A percentile compares a stretch with the other conserved stretches of the same genome.
phyloP scores from a whole-genome alignment of 1,284 basidiomycete species.

The Ceratobasidium papillatum region DNA sequence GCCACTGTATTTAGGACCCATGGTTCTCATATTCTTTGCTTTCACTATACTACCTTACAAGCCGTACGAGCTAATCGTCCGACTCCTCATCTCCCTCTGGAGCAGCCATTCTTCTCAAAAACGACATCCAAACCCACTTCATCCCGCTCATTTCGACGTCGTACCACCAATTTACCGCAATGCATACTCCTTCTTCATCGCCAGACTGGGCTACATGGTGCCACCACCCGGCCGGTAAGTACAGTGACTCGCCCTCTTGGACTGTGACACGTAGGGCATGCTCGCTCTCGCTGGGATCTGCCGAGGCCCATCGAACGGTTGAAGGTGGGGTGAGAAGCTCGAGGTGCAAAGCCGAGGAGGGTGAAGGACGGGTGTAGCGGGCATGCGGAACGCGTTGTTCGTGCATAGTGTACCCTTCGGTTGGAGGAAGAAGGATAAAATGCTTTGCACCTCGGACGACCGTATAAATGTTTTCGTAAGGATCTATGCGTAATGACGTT shows the following conservation, averaged over 20 bases:
- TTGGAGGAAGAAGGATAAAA: slow-evolving; percentile 85
- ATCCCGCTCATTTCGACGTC: slow-evolving; percentile 76
- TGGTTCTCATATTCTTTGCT: too few relatives aligned
- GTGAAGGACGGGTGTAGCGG: slow-evolving; percentile 60
- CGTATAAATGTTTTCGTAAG: slow-evolving; percentile 91
- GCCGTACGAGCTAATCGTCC: neutral
- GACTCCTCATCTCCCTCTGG: slow-evolving; percentile 22
- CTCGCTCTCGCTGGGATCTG: slow-evolving; percentile 61
- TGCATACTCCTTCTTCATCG: slow-evolving; percentile 58
- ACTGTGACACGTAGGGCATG: slow-evolving; percentile 71
- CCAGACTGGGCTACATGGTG: slow-evolving; percentile 79
- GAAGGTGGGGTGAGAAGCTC: slow-evolving; percentile 51
- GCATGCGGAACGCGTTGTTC: slow-evolving; percentile 76
- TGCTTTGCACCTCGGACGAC: slow-evolving; percentile 85
- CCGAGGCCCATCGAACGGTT: slow-evolving; percentile 76
- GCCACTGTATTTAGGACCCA: too few relatives aligned
- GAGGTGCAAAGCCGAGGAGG: slow-evolving; percentile 56
- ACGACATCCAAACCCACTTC: slow-evolving; percentile 70
- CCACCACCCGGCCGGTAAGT: slow-evolving; percentile 91
- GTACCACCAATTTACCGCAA: slow-evolving; percentile 92
- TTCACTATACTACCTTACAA: neutral
- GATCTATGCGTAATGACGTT: slow-evolving; percentile 61
- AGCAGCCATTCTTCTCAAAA: slow-evolving; percentile 59
- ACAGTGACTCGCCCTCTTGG: slow-evolving; percentile 79
- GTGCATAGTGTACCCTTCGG: slow-evolving; percentile 82